Conservation (phyloP, 2,329 filamentous ascomycete species). For the Cryphonectria nitschkei region DNA sequence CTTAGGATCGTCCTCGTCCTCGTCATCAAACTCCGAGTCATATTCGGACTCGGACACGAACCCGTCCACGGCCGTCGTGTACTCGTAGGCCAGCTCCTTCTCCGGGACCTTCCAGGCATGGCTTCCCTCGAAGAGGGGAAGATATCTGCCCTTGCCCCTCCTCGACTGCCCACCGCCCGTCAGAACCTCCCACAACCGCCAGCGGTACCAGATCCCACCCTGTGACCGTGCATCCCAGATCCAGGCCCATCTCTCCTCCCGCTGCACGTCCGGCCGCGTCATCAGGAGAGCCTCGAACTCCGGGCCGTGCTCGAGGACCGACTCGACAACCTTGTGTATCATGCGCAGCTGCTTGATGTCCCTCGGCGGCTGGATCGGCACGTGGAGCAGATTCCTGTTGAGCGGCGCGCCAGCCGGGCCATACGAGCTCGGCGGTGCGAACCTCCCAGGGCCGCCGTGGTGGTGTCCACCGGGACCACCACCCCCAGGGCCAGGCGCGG, state of each 20-base stretch:
- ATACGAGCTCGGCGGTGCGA: constrained; percentile 79
- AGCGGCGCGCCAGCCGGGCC: constrained; percentile 45
- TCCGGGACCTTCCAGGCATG: constrained; percentile 79
- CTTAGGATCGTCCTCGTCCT: constrained; percentile 63
- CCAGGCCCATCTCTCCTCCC: constrained; percentile 91
- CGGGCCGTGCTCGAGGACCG: constrained; percentile 75
- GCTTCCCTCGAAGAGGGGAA: constrained; percentile 75
- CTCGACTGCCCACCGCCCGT: constrained; percentile 59
- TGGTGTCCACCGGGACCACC: constrained; percentile 40
- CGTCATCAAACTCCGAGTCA: constrained; percentile 84
- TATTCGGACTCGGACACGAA: constrained; percentile 85
- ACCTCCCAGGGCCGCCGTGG: constrained; percentile 47
- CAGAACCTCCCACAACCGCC: constrained; percentile 86
- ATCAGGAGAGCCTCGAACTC: constrained; percentile 93
- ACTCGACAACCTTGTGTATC: constrained; percentile 87
- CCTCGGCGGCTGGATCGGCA: constrained; percentile 74
- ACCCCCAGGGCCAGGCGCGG: constrained; percentile 41
- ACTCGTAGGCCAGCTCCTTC: constrained; percentile 77
- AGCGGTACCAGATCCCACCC: constrained; percentile 89
- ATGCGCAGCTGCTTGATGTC: constrained; percentile 79
- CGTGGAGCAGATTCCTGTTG: constrained; percentile 59
- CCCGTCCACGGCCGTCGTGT: constrained; percentile 74
- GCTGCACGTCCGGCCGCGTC: constrained; percentile 80
- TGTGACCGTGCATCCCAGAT: constrained; percentile 82
- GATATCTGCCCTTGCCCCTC: constrained; percentile 53